Percentiles rank a stretch among this genome's conserved stretches.
Conservation (phyloP, 331 rosid genomes). For the Rhamnella rubrinervis region DNA sequence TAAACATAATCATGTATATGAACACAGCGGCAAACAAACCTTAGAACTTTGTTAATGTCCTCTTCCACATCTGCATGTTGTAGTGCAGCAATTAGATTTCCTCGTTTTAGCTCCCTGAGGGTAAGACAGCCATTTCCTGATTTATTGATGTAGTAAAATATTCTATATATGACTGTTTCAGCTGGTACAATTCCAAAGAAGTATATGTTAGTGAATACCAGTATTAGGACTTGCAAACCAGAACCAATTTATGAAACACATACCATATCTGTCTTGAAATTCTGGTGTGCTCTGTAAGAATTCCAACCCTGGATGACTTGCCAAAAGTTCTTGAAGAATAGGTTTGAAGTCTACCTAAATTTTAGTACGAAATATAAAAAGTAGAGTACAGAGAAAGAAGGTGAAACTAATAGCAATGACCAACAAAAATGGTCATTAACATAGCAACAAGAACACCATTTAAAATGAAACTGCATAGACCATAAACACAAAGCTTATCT, state of each 20-base stretch:
- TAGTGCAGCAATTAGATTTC: constrained; percentile 83
- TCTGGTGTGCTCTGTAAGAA: constrained; percentile 96
- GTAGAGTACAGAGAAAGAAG: not conserved
- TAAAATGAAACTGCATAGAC: not conserved
- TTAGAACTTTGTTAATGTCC: constrained; percentile 87
- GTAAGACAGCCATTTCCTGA: constrained; percentile 76
- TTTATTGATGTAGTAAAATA: constrained; percentile 78
- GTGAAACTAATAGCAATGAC: not conserved
- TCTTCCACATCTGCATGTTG: constrained; percentile 90
- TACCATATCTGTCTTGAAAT: constrained; percentile 99
- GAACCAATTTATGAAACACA: constrained; percentile 4
- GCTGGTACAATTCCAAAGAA: constrained; percentile 40
- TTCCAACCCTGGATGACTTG: constrained; percentile 92
- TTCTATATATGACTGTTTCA: constrained; percentile 81
- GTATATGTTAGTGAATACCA: not conserved
- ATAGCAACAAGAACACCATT: not conserved
- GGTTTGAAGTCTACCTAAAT: constrained; percentile 90
- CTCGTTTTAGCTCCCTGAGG: constrained; percentile 80
- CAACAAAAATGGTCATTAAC: not conserved
- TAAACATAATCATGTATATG: not conserved
- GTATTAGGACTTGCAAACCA: too few relatives aligned
- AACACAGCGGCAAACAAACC: constrained; percentile 30
- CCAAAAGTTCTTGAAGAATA: constrained; percentile 86
- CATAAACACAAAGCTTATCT: not conserved
- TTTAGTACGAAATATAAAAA: constrained; percentile 10